Base-by-base conservation (phyloP, 163 green algal species). In the Coccomyxa subellipsoidea region DNA sequence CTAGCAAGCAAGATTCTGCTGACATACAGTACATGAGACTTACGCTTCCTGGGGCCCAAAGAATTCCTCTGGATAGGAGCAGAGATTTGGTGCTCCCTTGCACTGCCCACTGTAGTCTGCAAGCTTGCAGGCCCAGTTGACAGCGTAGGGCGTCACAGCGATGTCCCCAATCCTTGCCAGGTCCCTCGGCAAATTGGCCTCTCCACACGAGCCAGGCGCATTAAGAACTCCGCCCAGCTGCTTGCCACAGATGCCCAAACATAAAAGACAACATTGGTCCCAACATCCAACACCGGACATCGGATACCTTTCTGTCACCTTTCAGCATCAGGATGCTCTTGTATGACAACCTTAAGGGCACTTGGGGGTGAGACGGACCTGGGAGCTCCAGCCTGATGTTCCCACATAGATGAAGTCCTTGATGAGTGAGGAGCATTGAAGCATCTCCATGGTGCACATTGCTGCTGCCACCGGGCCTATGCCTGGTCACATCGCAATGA, bases 381-480 rank as follows among this genome's bases (percentile, higher is more conserved):
- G 66, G 21, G 66, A 73, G 2, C 29, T 36, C 66, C 66, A 73
- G 21, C 66, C 66, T 4, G 66, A 73, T 23, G 66, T 73, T 32
- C 66, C 66, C 1, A 73, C 66, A 73, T 73, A 73, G 66, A 73
- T 73, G 66, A 73, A 73, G 29, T 32, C 27, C n/a, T 34, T 73
- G 6, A 73, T 73, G 21, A 36, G 27, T 10, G 66, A 73, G 27
- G 66, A 32, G n/a, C 66, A 73, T 34, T 73, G 66, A 18, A 73
- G 66, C 66, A 73, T 34, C 66, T 73, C 66, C 21, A 12, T 32
- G 10, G 66, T 73, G 66, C 66, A 73, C 66, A 73, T 18, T 36
- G 66, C 66, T 73, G 66, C 66, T 73, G 66, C 29, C 31, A 73
- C 66, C 4, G 66, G 66, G 32, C 66, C 66, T 36, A 73, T 73